Evolutionary conservation across 2,329 filamentous ascomycete genomes (phyloP).

Genomic region (Fusarium cicatricum): DNA sequence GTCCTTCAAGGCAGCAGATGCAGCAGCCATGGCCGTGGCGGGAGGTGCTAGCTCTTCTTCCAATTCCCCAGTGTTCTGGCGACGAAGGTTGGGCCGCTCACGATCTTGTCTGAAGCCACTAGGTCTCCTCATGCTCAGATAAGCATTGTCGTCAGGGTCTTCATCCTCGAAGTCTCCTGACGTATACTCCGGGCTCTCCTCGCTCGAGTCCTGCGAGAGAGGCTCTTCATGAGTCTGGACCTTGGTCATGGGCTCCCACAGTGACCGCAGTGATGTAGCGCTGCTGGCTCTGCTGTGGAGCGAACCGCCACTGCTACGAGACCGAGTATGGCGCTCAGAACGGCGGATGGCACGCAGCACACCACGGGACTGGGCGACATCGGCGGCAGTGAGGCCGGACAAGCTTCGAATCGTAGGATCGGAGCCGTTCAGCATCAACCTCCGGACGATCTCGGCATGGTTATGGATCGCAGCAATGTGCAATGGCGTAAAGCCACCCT

Average conservation of each 20-base stretch:
- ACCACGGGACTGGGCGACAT: slow-evolving; percentile 72
- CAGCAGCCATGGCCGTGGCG: slow-evolving; percentile 69
- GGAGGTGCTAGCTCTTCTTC: slow-evolving; percentile 58
- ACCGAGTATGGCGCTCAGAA: slow-evolving; percentile 69
- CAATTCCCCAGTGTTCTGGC: slow-evolving; percentile 50
- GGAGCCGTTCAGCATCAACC: slow-evolving; percentile 76
- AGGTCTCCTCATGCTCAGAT: slow-evolving; percentile 48
- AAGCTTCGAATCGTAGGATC: slow-evolving; percentile 75
- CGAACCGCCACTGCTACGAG: slow-evolving; percentile 72
- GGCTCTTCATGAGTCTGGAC: slow-evolving; percentile 46
- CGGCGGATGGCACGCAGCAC: slow-evolving; percentile 70
- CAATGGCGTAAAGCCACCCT: slow-evolving; percentile 81
- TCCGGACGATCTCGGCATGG: slow-evolving; percentile 77
- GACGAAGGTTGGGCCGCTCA: slow-evolving; percentile 48
- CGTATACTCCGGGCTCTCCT: slow-evolving; percentile 56
- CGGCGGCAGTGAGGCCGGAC: slow-evolving; percentile 74
- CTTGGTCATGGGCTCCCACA: slow-evolving; percentile 65
- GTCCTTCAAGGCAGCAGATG: slow-evolving; percentile 75
- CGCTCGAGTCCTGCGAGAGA: slow-evolving; percentile 53
- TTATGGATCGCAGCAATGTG: slow-evolving; percentile 82
- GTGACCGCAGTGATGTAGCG: slow-evolving; percentile 70
- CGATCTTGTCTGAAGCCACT: slow-evolving; percentile 41
- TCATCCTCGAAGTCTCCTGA: slow-evolving; percentile 55
- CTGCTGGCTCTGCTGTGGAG: slow-evolving; percentile 71
- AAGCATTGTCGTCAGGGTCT: slow-evolving; percentile 49